Percentiles rank a stretch among this genome's conserved stretches.
phyloP scores from a whole-genome alignment of 2,329 filamentous ascomycete genomes.

The Fusarium pilosicola region DNA sequence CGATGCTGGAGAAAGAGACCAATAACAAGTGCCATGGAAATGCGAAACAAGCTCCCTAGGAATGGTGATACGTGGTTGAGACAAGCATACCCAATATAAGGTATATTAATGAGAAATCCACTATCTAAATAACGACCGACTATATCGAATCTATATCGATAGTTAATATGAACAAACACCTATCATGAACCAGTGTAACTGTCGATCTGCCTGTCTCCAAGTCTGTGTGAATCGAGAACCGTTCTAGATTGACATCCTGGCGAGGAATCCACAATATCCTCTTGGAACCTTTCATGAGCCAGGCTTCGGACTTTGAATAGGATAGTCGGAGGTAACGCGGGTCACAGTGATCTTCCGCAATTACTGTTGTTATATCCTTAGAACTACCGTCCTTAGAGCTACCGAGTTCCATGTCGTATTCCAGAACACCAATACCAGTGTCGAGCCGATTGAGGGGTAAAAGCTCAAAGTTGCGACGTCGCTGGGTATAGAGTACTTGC shows the following conservation, averaged over 20 bases:
- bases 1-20: neutral
- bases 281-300: neutral
- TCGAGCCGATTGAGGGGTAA: too few species aligned
- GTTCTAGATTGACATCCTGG: rapidly evolving
- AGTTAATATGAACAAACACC: rapidly evolving
- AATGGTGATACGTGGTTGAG: too few species aligned
- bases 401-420: rapidly evolving
- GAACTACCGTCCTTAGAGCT: rapidly evolving
- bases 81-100: too few species aligned
- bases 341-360: rapidly evolving
- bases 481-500: rapidly evolving
- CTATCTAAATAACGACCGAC: rapidly evolving
- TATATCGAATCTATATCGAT: neutral
- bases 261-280: neutral
- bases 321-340: neutral
- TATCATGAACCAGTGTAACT: rapidly evolving
- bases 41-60: too few species aligned
- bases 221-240: rapidly evolving
- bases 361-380: rapidly evolving
- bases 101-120: rapidly evolving
- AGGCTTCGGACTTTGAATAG: rapidly evolving
- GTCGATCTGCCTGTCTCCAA: neutral
- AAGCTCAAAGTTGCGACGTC: rapidly evolving
- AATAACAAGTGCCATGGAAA: rapidly evolving
- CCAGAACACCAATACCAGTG: rapidly evolving